Conservation (phyloP, 2,329 filamentous ascomycete species). For the Metarhizium anisopliae region DNA sequence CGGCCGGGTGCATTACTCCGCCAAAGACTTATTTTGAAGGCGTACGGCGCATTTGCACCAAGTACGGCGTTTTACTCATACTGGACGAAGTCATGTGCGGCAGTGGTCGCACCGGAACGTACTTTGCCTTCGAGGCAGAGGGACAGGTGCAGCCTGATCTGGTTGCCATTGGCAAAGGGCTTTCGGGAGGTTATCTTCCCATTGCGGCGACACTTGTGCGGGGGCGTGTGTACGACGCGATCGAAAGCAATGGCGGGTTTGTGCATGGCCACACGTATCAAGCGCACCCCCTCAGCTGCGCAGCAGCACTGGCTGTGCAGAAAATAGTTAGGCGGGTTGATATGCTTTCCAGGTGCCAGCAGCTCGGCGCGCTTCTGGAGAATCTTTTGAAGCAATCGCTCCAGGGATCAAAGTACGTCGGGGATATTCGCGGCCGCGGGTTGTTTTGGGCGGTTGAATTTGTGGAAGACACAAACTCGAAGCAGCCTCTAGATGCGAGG, state of each 20-base stretch:
- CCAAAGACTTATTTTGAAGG: conserved; percentile 40
- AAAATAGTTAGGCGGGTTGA: conserved; percentile 25
- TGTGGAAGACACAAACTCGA: not conserved
- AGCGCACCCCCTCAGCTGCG: conserved; percentile 27
- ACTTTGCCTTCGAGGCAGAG: conserved; percentile 55
- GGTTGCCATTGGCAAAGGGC: conserved; percentile 49
- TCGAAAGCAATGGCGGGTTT: conserved; percentile 25
- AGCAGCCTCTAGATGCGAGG: not conserved
- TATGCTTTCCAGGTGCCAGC: conserved; percentile 16
- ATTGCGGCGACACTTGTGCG: conserved; percentile 48
- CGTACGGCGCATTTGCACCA: conserved; percentile 35
- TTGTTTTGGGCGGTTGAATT: not conserved
- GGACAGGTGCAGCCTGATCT: conserved; percentile 39
- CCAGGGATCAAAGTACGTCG: not conserved
- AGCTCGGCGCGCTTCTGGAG: not conserved
- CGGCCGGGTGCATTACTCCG: conserved; percentile 40
- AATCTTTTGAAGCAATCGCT: not conserved
- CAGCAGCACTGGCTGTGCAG: conserved; percentile 31
- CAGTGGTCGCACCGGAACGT: conserved; percentile 47
- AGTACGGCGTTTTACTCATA: conserved; percentile 40
- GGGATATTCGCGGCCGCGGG: not conserved
- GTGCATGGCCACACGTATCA: conserved; percentile 49
- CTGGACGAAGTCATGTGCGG: conserved; percentile 57
- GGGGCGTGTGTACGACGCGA: conserved; percentile 12
- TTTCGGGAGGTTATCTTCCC: conserved; percentile 47